Evolutionary conservation across 305 asterid genomes (phyloP).

Genomic region (Fraxinus nigra): DNA sequence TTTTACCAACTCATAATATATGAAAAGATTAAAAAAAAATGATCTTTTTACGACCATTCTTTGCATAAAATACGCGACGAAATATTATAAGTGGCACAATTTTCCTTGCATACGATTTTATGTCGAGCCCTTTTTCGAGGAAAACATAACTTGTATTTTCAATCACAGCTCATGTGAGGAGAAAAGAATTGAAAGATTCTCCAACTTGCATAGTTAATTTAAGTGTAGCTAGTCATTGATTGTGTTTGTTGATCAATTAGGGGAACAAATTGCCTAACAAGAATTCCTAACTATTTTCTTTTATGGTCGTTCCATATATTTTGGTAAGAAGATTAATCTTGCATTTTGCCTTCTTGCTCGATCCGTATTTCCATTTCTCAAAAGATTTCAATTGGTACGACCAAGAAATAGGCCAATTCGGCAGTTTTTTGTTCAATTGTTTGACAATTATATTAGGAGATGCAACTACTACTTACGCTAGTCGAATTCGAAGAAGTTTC

Average conservation of each 20-base stretch:
- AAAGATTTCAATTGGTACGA: background rate
- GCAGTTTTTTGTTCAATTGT: background rate
- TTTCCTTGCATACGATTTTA: background rate
- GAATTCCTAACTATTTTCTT: background rate
- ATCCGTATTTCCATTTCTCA: background rate
- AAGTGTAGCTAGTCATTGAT: background rate
- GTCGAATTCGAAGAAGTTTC: background rate
- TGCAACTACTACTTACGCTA: background rate
- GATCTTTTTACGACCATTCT: background rate
- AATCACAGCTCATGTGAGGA: background rate
- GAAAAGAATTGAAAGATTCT: slow-evolving; percentile 4
- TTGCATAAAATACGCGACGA: background rate
- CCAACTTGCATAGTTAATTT: background rate
- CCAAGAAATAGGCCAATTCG: background rate
- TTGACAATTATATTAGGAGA: background rate
- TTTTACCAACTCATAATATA: background rate
- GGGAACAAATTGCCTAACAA: background rate
- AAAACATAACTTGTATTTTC: background rate
- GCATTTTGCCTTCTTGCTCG: background rate
- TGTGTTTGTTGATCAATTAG: background rate
- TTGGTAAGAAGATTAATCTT: background rate
- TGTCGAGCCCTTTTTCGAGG: background rate
- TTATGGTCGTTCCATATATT: background rate
- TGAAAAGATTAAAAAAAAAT: background rate
- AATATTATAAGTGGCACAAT: background rate